phyloP scores from a whole-genome alignment of 176 grass and related monocot species.

The Alopecurus myosuroides region DNA sequence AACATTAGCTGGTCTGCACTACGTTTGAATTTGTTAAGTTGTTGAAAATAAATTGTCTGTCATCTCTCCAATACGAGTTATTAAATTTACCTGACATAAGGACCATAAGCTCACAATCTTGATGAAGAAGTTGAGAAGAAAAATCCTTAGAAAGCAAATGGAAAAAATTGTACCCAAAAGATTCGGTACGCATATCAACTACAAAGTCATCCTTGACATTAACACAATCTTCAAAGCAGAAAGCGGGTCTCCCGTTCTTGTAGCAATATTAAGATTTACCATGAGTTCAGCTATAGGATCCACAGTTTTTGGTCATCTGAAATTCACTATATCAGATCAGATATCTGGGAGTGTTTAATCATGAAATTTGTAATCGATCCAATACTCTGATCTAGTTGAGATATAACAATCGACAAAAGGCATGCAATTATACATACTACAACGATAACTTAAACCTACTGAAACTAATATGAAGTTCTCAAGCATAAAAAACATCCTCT shows the following conservation, averaged over 20 bases:
- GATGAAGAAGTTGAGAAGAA: slow-evolving; percentile 40
- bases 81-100: too few species aligned
- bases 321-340: not conserved
- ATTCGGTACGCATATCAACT: slow-evolving; percentile 15
- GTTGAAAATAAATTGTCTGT: too few species aligned
- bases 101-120: slow-evolving; percentile 34
- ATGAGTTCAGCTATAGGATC: slow-evolving; percentile 73
- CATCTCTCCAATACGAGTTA: too few species aligned
- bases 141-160: slow-evolving; percentile 53
- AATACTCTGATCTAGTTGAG: not conserved
- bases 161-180: slow-evolving; percentile 43
- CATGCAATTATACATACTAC: not conserved
- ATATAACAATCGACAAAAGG: not conserved
- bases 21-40: too few species aligned
- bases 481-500: not conserved
- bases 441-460: not conserved
- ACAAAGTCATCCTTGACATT: slow-evolving; percentile 11
- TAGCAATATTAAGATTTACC: slow-evolving; percentile 80
- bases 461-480: not conserved
- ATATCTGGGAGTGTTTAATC: slow-evolving; percentile 3
- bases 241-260: slow-evolving; percentile 52
- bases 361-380: not conserved
- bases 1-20: too few species aligned
- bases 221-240: slow-evolving; percentile 60
- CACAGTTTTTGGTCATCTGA: slow-evolving; percentile 73